A percentile compares a stretch with the other conserved stretches of the same genome.
Evolutionary conservation across 2,329 filamentous ascomycete genomes (phyloP).

Genomic region (Coniella lustricola): DNA sequence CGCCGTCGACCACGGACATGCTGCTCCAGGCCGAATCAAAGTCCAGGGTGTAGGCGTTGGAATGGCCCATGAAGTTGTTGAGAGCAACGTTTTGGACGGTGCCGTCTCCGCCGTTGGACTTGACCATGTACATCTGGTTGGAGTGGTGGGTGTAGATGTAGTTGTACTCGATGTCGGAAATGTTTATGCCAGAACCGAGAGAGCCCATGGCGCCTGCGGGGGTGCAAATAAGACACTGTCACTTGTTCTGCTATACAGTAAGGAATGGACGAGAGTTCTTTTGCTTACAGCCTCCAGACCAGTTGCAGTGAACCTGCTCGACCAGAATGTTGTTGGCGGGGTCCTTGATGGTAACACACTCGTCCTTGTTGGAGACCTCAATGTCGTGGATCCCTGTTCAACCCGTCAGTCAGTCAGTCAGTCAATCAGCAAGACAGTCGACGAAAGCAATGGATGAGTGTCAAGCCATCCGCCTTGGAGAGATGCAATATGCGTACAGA

Average conservation of each 20-base stretch:
- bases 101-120: constrained; percentile 51
- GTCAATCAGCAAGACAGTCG: no score
- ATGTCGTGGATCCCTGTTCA: constrained; percentile 43
- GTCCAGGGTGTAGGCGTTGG: constrained; percentile 51
- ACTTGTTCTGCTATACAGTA: background rate
- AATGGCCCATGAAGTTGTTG: constrained; percentile 53
- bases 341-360: constrained; percentile 31
- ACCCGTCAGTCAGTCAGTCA: no score
- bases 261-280: background rate
- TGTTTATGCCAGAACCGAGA: constrained; percentile 39
- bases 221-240: background rate
- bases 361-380: constrained; percentile 56
- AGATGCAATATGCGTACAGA: constrained; percentile 35
- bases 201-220: constrained; percentile 47
- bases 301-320: constrained; percentile 56
- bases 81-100: constrained; percentile 42
- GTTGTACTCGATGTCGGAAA: constrained; percentile 45
- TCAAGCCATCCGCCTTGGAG: no score
- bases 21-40: constrained; percentile 45
- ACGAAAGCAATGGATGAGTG: no score
- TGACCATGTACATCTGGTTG: constrained; percentile 60
- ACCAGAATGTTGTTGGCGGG: constrained; percentile 47
- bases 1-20: constrained; percentile 26
- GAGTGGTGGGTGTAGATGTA: constrained; percentile 53
- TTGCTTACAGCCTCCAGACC: constrained; percentile 35